Base-by-base conservation (phyloP, 805 yeast genomes). In the Metschnikowia dekortorum region DNA sequence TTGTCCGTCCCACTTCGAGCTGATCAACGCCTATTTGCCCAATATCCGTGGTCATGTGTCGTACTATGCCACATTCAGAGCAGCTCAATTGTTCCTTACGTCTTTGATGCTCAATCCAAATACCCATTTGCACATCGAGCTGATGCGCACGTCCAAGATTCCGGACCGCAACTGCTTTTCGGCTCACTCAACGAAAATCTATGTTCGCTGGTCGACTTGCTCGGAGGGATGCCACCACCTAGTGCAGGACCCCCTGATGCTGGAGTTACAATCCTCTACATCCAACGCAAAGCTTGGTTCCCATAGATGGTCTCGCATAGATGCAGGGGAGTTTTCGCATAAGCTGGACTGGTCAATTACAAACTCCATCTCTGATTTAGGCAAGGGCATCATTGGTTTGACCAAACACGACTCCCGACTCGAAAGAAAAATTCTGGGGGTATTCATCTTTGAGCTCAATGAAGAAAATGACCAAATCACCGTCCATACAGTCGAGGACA, bases 401-500 rank as follows among this genome's bases (percentile, higher is more conserved):
- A 63, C 61, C 26, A 57, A 59, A 22, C 62, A 56, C 14, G 58
- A 56, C 26, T 51, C 56, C 14, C 54, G 46, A 38, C 54, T 71
- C 35, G 78, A 79, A 52, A 55, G 82, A 39, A 67, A 75, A 3
- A 62, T 73, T 5, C 67, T 69, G 48, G 92, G 91, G 1, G 63
- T 82, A 2, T 85, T 85, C 58, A 73, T 84, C 7, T 85, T 85
- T 60, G 91, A 85, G 59, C 69, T 86, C 50, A 80, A 76, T 58
- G 74, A 74, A 26, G 67, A 70, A n/a, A 82, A 83, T 60, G 75
- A 79, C 50, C 62, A 71, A 52, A 79, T 86, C 33, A 42, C 72
- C 6, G 87, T 82, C 5, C 88, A 85, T 60, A 82, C 87, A 2
- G 74, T 86, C 32, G 92, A 86, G 56, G 78, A 83, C 57, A 73